Conservation (phyloP, 1,139 yeast species). For the Hyphopichia pseudoburtonii region DNA sequence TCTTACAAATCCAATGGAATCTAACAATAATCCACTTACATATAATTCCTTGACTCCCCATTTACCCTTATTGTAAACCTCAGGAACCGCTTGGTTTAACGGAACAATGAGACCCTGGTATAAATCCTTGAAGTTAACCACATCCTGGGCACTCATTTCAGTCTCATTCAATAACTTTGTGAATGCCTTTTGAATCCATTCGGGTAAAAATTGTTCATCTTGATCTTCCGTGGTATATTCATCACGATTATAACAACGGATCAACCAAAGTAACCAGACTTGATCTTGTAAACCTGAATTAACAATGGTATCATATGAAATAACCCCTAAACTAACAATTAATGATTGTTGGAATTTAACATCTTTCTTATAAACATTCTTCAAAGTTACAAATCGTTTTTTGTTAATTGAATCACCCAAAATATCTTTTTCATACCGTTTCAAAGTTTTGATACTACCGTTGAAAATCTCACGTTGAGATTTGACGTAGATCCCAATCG, state of each 20-base stretch:
- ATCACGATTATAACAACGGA: slow-evolving; percentile 54
- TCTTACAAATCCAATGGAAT: slow-evolving; percentile 57
- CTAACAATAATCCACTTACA: slow-evolving; percentile 59
- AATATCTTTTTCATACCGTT: slow-evolving; percentile 50
- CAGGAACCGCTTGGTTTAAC: slow-evolving; percentile 56
- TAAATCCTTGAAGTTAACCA: slow-evolving; percentile 52
- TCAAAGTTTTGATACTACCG: slow-evolving; percentile 45
- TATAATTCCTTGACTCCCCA: slow-evolving; percentile 65
- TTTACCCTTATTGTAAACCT: slow-evolving; percentile 55
- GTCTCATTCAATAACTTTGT: slow-evolving; percentile 35
- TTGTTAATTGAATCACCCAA: slow-evolving; percentile 42
- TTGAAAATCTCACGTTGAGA: slow-evolving; percentile 52
- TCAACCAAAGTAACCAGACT: slow-evolving; percentile 60
- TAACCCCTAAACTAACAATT: slow-evolving; percentile 55
- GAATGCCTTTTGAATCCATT: slow-evolving; percentile 51
- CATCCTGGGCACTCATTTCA: slow-evolving; percentile 49
- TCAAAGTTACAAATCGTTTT: slow-evolving; percentile 47
- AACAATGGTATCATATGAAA: slow-evolving; percentile 51
- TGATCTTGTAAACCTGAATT: slow-evolving; percentile 54
- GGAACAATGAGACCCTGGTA: slow-evolving; percentile 59
- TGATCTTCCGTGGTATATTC: slow-evolving; percentile 29
- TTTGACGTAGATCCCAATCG: slow-evolving; percentile 34
- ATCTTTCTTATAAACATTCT: slow-evolving; percentile 57
- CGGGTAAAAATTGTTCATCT: slow-evolving; percentile 43
- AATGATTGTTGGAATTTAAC: slow-evolving; percentile 54